Base-by-base conservation (phyloP, 2,329 filamentous ascomycete genomes). In the Stagonosporopsis cucurbitacearum region DNA sequence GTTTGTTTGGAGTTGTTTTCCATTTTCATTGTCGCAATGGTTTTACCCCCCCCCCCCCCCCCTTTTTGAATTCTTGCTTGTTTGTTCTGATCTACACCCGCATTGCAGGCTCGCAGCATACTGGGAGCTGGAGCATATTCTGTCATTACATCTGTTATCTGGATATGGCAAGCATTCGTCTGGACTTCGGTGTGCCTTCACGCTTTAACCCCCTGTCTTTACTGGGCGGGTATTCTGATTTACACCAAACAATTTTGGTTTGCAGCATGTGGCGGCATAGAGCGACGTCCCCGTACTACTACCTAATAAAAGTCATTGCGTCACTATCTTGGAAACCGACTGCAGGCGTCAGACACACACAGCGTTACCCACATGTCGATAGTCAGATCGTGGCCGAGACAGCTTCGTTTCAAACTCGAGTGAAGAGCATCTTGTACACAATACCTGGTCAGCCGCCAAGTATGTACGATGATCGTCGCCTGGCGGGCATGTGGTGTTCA, bases 81-180 rank as follows among this genome's bases (percentile, higher is more conserved):
- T 9, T 49, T 23, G 51, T 59, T 52, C 55, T 62, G 44, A 56
- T 65, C 60, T 69, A 69, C 62, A 72, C 53, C 63, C 59, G 65
- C 60, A 64, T 67, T 59, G 57, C 55, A 56, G 56, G 61, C 56
- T 61, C 60, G 52, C 60, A 55, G 62, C 58, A 67, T 60, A 54
- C 47, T 59, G 40, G 58, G 62, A 66, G 65, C 64, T 59, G 58
- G 54, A 58, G 62, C 61, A 62, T 59, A 64, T 66, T 55, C 72
- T 71, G 69, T 74, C 68, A 56, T 64, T 73, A 73, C 68, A 65
- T 66, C 58, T 58, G 55, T 44, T 58, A 44, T 56, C 50, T 51
- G 44, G 54, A 50, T 57, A 63, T 56, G 59, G 55, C 40, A 63
- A 57, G 62, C 63, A 66, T 71, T 54, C 64, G 58, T 53, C 64